A percentile compares a stretch with the other conserved stretches of the same genome.
Evolutionary conservation across 1,284 basidiomycete species (phyloP).

Genomic region (Lignosus rhinocerotis): DNA sequence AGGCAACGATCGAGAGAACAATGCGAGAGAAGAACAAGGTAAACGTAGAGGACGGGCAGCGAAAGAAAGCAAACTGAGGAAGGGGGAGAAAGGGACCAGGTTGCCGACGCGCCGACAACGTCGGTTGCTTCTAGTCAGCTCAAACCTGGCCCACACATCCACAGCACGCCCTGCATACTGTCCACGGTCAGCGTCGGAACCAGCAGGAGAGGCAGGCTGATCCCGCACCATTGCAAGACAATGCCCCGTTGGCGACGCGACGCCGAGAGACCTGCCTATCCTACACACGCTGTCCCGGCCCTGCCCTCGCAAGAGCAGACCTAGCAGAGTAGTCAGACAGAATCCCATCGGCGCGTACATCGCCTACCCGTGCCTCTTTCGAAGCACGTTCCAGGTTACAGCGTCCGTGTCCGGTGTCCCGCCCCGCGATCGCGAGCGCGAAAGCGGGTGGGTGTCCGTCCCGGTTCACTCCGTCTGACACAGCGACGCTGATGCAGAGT

Average conservation of each 20-base stretch:
- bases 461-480: neutral
- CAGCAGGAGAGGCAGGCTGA: too few relatives aligned
- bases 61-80: neutral
- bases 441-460: neutral
- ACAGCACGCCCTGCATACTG: neutral
- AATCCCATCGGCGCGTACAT: neutral
- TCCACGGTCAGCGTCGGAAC: neutral
- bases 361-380: neutral
- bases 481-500: neutral
- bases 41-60: neutral
- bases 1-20: neutral
- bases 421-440: neutral
- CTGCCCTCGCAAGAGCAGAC: neutral
- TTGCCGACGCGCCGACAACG: neutral
- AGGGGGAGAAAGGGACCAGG: neutral
- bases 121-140: neutral
- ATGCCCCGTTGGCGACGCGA: neutral
- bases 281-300: neutral
- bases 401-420: neutral
- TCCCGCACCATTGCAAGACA: neutral
- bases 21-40: neutral
- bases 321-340: neutral
- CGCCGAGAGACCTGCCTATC: neutral
- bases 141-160: neutral
- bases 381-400: neutral